A percentile compares a stretch with the other conserved stretches of the same genome.
Evolutionary conservation across 2,329 filamentous ascomycete species (phyloP).

Genomic region (Pestalotiopsis sp.): DNA sequence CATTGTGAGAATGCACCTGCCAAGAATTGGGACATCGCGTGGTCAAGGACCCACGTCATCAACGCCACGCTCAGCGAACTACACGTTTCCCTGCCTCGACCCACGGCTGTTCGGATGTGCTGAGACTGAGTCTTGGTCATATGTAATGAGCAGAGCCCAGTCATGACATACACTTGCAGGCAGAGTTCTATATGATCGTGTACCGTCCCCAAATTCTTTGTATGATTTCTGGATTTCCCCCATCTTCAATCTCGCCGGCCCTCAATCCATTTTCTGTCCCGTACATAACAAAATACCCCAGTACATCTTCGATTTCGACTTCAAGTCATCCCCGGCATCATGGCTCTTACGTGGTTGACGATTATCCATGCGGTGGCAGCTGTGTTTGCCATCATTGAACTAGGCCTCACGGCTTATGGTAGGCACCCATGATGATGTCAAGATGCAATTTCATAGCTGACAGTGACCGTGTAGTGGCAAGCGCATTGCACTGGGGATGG

Average conservation of each 20-base stretch:
- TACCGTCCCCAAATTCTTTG: background rate
- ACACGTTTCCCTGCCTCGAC: background rate
- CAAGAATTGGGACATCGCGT: background rate
- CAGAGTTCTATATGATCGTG: background rate
- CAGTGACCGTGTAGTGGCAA: slow-evolving; percentile 50
- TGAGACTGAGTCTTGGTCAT: slow-evolving; percentile 8
- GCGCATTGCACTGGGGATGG: slow-evolving; percentile 40
- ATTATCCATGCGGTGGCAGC: slow-evolving; percentile 68
- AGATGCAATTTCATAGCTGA: background rate
- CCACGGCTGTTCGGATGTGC: background rate
- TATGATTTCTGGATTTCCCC: background rate
- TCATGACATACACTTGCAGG: background rate
- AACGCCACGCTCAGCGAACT: background rate
- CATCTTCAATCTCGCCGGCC: background rate
- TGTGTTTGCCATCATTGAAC: slow-evolving; percentile 71
- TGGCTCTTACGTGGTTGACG: slow-evolving; percentile 58
- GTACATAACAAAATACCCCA: background rate
- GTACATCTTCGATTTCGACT: background rate
- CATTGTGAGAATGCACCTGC: background rate
- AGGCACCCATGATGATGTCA: slow-evolving; percentile 29
- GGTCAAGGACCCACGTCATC: slow-evolving; percentile 2
- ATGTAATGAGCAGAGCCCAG: background rate
- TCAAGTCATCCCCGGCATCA: slow-evolving; percentile 28
- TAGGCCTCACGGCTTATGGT: slow-evolving; percentile 77
- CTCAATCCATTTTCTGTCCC: background rate